Evolutionary conservation across 345 rosid species (phyloP).

Genomic region (Salix koriyanagi): DNA sequence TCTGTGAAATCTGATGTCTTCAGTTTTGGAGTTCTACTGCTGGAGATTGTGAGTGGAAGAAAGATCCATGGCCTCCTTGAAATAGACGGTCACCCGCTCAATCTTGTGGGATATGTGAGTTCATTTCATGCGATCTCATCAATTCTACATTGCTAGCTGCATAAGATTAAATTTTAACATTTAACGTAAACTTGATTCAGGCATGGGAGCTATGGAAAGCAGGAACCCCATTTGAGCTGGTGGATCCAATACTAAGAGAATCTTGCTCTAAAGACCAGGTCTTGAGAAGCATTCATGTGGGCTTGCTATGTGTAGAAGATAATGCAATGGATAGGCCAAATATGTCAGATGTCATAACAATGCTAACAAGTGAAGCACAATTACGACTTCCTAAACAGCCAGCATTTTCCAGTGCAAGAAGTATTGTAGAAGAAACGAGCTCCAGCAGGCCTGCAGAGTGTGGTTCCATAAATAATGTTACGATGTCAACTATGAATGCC

Average conservation of each 20-base stretch:
- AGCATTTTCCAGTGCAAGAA: neutral
- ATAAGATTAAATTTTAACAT: neutral
- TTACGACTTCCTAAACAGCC: neutral
- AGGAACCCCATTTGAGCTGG: neutral
- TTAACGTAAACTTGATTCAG: neutral
- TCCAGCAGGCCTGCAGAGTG: no score
- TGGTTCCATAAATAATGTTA: no score
- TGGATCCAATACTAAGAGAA: neutral
- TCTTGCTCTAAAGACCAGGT: neutral
- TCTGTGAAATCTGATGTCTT: constrained; percentile 23
- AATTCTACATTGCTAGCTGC: no score
- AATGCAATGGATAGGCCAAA: neutral
- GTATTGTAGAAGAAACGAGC: no score
- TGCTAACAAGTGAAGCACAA: neutral
- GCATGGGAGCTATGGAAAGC: constrained; percentile 21
- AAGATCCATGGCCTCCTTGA: neutral
- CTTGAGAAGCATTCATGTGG: neutral
- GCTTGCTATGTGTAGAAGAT: neutral
- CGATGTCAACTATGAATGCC: no score
- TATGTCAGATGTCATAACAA: constrained; percentile 6
- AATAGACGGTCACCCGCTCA: neutral
- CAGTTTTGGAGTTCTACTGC: constrained; percentile 16
- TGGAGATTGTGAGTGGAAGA: constrained; percentile 19
- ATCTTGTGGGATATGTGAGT: constrained; percentile 20
- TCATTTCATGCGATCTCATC: neutral